These are phyloP conservation scores for Cryptosporidium ubiquitum DNA, from an alignment of 169 alveolate species.

Conservation along the genomic window DNA sequence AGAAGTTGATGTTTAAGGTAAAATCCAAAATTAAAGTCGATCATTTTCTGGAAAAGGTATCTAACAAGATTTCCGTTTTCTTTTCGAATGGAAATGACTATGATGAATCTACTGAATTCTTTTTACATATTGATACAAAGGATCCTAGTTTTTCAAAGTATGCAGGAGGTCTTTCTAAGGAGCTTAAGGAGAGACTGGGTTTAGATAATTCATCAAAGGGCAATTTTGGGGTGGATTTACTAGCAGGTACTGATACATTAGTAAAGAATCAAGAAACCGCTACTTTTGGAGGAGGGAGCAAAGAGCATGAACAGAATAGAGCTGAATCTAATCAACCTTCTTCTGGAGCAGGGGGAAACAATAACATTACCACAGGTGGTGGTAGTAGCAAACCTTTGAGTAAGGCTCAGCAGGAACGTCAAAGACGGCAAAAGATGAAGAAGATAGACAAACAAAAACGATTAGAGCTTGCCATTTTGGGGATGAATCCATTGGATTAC, in stretches of 20 bases:
- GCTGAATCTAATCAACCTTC: not conserved
- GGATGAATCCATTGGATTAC: conserved; percentile 70
- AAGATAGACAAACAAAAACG: conserved; percentile 80
- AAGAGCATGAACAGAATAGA: not conserved
- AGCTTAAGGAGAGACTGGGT: not conserved
- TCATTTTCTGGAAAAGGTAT: not conserved
- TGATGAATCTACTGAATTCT: not conserved
- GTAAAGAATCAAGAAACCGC: not conserved
- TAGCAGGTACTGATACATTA: not conserved
- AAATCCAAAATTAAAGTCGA: not conserved
- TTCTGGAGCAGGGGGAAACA: not conserved
- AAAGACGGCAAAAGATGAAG: conserved; percentile 79
- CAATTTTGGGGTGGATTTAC: not conserved
- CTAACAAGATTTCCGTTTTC: not conserved
- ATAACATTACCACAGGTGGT: not conserved
- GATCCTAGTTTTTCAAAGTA: conserved; percentile 5
- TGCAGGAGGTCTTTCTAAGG: not conserved
- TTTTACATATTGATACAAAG: not conserved
- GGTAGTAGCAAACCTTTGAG: conserved; percentile 22
- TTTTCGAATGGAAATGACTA: not conserved
- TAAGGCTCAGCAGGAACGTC: conserved; percentile 69
- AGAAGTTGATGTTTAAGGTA: conserved; percentile 13
- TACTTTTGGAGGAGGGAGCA: not conserved
- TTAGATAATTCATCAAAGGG: not conserved
- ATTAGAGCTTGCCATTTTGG: conserved; percentile 82